A percentile compares a stretch with the other conserved stretches of the same genome.
Conservation (phyloP, 148 eudicot genomes). For the Mesembryanthemum crystallinum region DNA sequence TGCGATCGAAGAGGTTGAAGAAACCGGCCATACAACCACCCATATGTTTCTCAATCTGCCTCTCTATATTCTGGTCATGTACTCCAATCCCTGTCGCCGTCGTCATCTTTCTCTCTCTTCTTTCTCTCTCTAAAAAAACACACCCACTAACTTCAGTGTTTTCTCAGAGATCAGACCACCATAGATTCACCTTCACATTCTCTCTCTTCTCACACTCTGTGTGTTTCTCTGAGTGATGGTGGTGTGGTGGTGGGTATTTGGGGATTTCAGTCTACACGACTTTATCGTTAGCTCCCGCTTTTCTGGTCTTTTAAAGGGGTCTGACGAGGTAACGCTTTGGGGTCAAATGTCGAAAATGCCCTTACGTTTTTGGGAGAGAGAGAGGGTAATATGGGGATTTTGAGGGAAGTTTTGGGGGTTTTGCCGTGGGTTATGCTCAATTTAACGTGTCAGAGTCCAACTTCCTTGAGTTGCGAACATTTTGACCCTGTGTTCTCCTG, state of each 20-base stretch:
- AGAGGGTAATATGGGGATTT: not conserved
- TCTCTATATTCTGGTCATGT: conserved; percentile 60
- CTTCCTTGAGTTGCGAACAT: conserved; percentile 28
- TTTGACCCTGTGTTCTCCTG: conserved; percentile 25
- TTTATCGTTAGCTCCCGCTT: conserved; percentile 69
- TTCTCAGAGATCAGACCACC: conserved; percentile 27
- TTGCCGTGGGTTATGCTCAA: conserved; percentile 31
- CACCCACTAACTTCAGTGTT: not conserved
- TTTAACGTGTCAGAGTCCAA: conserved; percentile 33
- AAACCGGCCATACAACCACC: conserved; percentile 88
- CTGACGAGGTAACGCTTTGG: conserved; percentile 8
- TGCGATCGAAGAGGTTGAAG: conserved; percentile 73
- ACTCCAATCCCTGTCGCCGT: conserved; percentile 40
- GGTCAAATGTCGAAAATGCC: conserved; percentile 2
- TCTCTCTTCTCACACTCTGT: conserved; percentile 28
- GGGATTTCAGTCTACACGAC: conserved; percentile 25
- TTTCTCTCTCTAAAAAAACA: not conserved
- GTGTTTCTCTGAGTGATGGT: not conserved
- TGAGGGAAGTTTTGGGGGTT: not conserved
- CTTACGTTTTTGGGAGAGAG: not conserved
- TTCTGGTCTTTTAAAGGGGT: conserved; percentile 53
- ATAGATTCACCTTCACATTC: conserved; percentile 26
- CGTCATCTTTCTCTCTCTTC: conserved; percentile 18
- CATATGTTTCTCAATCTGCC: conserved; percentile 73
- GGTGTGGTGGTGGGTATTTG: not conserved